These are phyloP conservation scores for Pluteus cervinus DNA, from an alignment of 768 basidiomycete genomes.

Conservation along the genomic window DNA sequence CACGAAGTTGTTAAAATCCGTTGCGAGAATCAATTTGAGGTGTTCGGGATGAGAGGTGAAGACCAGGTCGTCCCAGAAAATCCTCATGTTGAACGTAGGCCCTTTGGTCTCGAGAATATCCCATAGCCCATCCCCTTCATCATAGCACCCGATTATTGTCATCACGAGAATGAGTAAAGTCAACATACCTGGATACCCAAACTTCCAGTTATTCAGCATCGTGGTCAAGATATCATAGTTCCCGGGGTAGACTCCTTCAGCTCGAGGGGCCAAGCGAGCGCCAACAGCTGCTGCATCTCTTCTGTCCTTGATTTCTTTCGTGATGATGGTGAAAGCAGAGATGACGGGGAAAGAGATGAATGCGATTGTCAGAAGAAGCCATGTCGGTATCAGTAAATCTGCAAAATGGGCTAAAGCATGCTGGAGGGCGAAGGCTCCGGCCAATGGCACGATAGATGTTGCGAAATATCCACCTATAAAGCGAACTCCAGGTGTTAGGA, in stretches of 20 bases:
- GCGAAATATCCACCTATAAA: neutral
- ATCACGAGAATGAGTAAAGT: neutral
- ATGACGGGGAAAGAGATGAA: constrained; percentile 27
- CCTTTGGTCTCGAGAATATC: constrained; percentile 30
- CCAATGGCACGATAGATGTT: constrained; percentile 3
- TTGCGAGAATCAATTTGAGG: constrained; percentile 50
- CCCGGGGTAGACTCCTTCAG: constrained; percentile 33
- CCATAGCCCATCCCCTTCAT: constrained; percentile 35
- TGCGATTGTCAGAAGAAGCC: constrained; percentile 26
- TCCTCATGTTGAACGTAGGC: constrained; percentile 36
- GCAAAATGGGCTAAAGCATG: constrained; percentile 9
- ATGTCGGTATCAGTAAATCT: constrained; percentile 26
- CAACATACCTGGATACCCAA: constrained; percentile 45
- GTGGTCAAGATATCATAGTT: constrained; percentile 37
- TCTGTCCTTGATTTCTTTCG: constrained; percentile 21
- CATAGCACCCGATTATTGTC: neutral
- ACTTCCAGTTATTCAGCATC: constrained; percentile 29
- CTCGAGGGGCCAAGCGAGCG: constrained; percentile 35
- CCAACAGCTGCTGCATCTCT: constrained; percentile 37
- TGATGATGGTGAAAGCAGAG: constrained; percentile 22
- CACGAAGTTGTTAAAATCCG: constrained; percentile 52
- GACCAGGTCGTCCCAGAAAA: constrained; percentile 39
- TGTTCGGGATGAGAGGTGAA: constrained; percentile 49
- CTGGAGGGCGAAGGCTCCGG: constrained; percentile 13
- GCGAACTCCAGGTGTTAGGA: neutral